Percentiles rank a stretch among this genome's conserved stretches.
These are phyloP conservation scores for Agaricus sinodeliciosus DNA, from an alignment of 768 basidiomycete genomes.

Conservation along the genomic window DNA sequence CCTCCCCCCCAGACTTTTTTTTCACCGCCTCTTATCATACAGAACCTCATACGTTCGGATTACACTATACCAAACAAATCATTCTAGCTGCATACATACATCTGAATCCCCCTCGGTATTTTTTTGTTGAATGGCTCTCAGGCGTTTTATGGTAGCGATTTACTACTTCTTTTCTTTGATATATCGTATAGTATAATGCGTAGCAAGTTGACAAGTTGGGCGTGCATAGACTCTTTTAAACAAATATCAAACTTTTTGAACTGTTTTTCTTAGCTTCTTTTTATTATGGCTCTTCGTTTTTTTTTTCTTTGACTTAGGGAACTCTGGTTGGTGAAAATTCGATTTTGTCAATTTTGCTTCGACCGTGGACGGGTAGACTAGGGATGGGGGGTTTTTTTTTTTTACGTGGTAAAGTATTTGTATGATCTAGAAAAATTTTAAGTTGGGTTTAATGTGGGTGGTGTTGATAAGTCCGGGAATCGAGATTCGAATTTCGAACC, in stretches of 20 bases:
- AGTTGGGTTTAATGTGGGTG: too few relatives aligned
- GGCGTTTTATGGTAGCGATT: background rate
- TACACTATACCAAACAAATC: slow-evolving; percentile 10
- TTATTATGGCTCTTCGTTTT: background rate
- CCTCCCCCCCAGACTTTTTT: background rate
- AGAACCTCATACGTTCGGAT: slow-evolving; percentile 3
- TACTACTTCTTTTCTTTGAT: background rate
- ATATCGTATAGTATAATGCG: background rate
- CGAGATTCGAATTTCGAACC: too few relatives aligned
- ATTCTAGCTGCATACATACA: slow-evolving; percentile 5
- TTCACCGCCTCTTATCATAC: background rate
- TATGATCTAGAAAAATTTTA: too few relatives aligned
- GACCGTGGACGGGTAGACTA: background rate
- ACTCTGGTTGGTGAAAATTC: background rate
- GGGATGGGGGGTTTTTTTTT: too few relatives aligned
- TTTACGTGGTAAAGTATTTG: too few relatives aligned
- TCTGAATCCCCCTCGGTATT: background rate
- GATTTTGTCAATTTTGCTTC: background rate
- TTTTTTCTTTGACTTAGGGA: background rate
- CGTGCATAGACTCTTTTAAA: background rate
- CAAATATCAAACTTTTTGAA: background rate
- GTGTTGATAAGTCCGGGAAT: too few relatives aligned
- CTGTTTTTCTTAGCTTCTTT: background rate
- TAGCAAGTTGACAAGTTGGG: background rate
- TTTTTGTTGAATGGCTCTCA: background rate